Percentiles rank a stretch among this genome's conserved stretches.
Conservation (phyloP, 805 yeast species). For the Starmerella stellata region DNA sequence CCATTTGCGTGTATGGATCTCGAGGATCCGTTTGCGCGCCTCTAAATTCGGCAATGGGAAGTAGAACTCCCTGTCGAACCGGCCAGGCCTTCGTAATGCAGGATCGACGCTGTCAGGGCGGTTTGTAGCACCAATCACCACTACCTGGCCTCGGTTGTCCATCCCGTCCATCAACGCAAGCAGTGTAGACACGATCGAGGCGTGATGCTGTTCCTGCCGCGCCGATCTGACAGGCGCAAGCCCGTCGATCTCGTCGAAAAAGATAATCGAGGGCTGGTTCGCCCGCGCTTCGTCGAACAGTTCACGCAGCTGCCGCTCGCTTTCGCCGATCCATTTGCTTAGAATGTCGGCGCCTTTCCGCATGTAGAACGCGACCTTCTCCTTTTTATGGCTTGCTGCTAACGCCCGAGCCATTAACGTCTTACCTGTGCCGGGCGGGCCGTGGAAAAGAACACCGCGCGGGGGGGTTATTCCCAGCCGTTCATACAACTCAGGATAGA, state of each 20-base stretch:
- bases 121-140: constrained; percentile 95
- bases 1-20: constrained; percentile 84
- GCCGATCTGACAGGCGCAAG: constrained; percentile 95
- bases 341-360: constrained; percentile 94
- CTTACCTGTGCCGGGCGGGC: constrained; percentile 99
- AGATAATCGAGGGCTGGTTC: constrained; percentile 88
- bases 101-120: constrained; percentile 98
- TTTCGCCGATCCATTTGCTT: constrained; percentile 98
- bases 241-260: constrained; percentile 96
- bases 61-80: constrained; percentile 92
- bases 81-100: constrained; percentile 87
- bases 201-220: constrained; percentile 95
- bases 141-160: constrained; percentile 97
- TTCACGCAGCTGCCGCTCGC: constrained; percentile 80
- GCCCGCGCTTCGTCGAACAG: constrained; percentile 90
- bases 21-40: constrained; percentile 60
- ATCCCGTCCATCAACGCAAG: constrained; percentile 97
- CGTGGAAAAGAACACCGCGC: constrained; percentile 90
- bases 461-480: constrained; percentile 88
- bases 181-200: constrained; percentile 86
- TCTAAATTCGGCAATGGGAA: constrained; percentile 77
- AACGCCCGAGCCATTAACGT: constrained; percentile 94
- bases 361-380: constrained; percentile 91
- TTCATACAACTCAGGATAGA: constrained; percentile 86
- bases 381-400: constrained; percentile 73